Base-by-base conservation (phyloP, 768 basidiomycete species). In the Hortiboletus flavorubellus region DNA sequence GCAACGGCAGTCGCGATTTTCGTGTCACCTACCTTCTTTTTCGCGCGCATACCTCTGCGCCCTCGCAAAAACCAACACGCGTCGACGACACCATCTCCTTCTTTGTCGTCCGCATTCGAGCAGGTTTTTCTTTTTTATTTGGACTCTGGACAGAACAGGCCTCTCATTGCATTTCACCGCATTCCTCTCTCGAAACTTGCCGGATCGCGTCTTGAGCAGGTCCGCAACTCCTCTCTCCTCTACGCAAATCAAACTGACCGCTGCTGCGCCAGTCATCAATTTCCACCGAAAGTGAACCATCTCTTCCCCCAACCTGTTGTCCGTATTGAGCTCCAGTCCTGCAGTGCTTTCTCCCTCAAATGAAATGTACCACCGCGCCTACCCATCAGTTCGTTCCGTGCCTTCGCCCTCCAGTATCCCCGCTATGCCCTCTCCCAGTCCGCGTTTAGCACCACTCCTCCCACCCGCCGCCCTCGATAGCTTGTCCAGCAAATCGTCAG, bases 291-390 rank as follows among this genome's bases (percentile, higher is more conserved):
- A 71, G 67, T 67, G 55, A 69, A 55, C 51, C 51, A 4, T 46
- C 35, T 55, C 39, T 29, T 52, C 11, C 46, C n/a, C 6, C 31
- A 29, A 2, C 38, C 54, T 59, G 51, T 47, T 45, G 29, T 49
- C 33, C 52, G 45, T 55, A 49, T 61, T 64, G 51, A 68, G 45
- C 26, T 43, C 45, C 44, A 33, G 37, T 58, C 59, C 51, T 34
- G 38, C 58, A 72, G 67, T 70, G 69, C 63, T 60, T 53, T 72
- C 64, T 42, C 64, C 65, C n/a, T 66, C 68, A 51, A 70, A 75
- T 64, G 81, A 82, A 54, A 85, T 89, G 74, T 78, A 87, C 66
- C 82, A 87, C 66, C 79, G 87, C 39, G 74, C 83, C 7, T 75
- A 77, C 46, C 84, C 84, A 9, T 78, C 76, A 26, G 63, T 78